Evolutionary conservation across 2,329 filamentous ascomycete genomes (phyloP).

Genomic region (Botrytis hyacinthi): DNA sequence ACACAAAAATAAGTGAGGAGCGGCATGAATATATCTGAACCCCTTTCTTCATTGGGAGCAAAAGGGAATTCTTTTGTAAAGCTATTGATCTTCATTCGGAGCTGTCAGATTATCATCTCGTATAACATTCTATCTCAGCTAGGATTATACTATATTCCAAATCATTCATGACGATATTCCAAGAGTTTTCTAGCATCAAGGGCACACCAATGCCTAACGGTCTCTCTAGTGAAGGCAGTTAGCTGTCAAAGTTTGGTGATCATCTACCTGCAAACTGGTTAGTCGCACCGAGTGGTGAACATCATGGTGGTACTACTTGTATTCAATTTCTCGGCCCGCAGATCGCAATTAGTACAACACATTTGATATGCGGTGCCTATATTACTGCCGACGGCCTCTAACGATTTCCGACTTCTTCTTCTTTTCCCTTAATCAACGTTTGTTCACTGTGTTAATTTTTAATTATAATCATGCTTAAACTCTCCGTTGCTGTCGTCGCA

Average conservation of each 20-base stretch:
- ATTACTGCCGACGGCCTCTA: neutral
- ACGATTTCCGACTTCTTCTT: neutral
- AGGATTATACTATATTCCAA: neutral
- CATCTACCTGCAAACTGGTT: neutral
- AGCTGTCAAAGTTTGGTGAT: neutral
- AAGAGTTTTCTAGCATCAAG: neutral
- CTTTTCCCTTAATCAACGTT: neutral
- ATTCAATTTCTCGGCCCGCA: neutral
- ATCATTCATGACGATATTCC: neutral
- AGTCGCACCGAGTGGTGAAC: neutral
- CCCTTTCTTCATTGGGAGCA: neutral
- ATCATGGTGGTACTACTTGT: neutral
- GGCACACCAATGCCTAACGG: neutral
- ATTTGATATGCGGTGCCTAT: neutral
- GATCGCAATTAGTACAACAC: neutral
- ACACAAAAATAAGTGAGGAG: neutral
- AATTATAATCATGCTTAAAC: conserved; percentile 6
- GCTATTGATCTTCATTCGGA: neutral
- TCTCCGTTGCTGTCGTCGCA: neutral
- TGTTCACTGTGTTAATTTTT: neutral
- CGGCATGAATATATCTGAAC: neutral
- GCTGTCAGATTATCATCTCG: neutral
- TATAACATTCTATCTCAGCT: neutral
- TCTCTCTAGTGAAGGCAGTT: neutral
- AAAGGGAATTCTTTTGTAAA: neutral